phyloP scores from a whole-genome alignment of 1,284 basidiomycete genomes.

The Ceratobasidium sp. region DNA sequence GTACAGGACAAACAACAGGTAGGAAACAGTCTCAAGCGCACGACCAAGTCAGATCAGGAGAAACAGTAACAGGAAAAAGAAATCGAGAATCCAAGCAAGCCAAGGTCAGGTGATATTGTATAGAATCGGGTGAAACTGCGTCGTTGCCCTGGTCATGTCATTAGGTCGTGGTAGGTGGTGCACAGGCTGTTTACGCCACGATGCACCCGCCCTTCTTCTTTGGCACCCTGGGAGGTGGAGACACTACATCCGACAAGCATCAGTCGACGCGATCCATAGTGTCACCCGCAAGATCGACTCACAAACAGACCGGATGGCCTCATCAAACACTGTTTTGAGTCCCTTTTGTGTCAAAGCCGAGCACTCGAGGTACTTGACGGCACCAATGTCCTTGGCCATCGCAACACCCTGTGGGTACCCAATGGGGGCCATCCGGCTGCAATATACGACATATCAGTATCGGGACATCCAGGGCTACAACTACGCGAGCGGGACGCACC shows the following conservation, averaged over 20 bases:
- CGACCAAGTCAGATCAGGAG: slow-evolving; percentile 31
- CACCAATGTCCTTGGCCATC: slow-evolving; percentile 94
- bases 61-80: slow-evolving; percentile 23
- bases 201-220: slow-evolving; percentile 67
- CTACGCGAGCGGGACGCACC: slow-evolving; percentile 60
- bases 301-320: slow-evolving; percentile 92
- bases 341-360: slow-evolving; percentile 98
- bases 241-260: slow-evolving; percentile 63
- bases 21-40: slow-evolving; percentile 40
- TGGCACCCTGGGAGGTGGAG: slow-evolving; percentile 71
- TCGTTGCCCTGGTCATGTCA: slow-evolving; percentile 35
- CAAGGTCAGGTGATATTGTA: slow-evolving; percentile 13
- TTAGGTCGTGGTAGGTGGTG: slow-evolving; percentile 17
- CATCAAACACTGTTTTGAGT: slow-evolving; percentile 96
- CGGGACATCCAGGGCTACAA: slow-evolving; percentile 6
- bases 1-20: slow-evolving; percentile 33
- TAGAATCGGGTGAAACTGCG: neutral
- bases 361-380: slow-evolving; percentile 97
- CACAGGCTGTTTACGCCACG: slow-evolving; percentile 64
- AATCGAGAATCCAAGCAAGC: slow-evolving; percentile 16
- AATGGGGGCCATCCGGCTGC: slow-evolving; percentile 93
- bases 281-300: slow-evolving; percentile 58
- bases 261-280: slow-evolving; percentile 37
- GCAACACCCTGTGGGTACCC: slow-evolving; percentile 89
- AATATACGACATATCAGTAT: slow-evolving; percentile 1